A percentile compares a stretch with the other conserved stretches of the same genome.
Evolutionary conservation across 2,329 filamentous ascomycete species (phyloP).

Genomic region (Alternaria sp.): DNA sequence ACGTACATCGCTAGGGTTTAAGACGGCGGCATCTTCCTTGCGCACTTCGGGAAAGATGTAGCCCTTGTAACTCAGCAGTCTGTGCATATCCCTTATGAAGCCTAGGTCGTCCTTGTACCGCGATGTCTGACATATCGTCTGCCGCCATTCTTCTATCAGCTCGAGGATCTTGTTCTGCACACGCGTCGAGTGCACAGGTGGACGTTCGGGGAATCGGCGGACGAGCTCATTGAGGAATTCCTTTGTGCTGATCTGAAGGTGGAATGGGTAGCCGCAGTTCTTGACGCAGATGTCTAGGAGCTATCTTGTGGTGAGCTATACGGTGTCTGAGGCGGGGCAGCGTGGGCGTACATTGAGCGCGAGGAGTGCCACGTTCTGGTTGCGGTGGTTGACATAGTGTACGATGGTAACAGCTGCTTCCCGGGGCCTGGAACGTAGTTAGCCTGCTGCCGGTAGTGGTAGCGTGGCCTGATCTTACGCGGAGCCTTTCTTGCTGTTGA

Average conservation of each 20-base stretch:
- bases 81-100: constrained; percentile 97
- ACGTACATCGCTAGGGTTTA: constrained; percentile 95
- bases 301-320: constrained; percentile 48
- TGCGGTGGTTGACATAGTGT: constrained; percentile 93
- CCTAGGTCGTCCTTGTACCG: constrained; percentile 96
- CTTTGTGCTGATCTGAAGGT: constrained; percentile 97
- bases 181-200: constrained; percentile 81
- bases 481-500: constrained; percentile 97
- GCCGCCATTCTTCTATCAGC: constrained; percentile 96
- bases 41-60: constrained; percentile 94
- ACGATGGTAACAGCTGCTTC: constrained; percentile 95
- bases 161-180: constrained; percentile 94
- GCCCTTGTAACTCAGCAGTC: constrained; percentile 93
- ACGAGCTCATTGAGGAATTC: constrained; percentile 99
- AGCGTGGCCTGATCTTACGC: constrained; percentile 59
- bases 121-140: constrained; percentile 97
- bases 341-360: constrained; percentile 69
- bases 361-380: constrained; percentile 90
- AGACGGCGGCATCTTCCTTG: constrained; percentile 90
- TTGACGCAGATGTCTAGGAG: constrained; percentile 99
- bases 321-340: constrained; percentile 13
- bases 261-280: constrained; percentile 99
- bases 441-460: constrained; percentile 14
- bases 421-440: constrained; percentile 65
- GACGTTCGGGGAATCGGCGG: constrained; percentile 90